Evolutionary conservation across 768 basidiomycete genomes (phyloP), one percentile per base, ranked within the genome.

Genomic region (Phylloporus sp.): DNA sequence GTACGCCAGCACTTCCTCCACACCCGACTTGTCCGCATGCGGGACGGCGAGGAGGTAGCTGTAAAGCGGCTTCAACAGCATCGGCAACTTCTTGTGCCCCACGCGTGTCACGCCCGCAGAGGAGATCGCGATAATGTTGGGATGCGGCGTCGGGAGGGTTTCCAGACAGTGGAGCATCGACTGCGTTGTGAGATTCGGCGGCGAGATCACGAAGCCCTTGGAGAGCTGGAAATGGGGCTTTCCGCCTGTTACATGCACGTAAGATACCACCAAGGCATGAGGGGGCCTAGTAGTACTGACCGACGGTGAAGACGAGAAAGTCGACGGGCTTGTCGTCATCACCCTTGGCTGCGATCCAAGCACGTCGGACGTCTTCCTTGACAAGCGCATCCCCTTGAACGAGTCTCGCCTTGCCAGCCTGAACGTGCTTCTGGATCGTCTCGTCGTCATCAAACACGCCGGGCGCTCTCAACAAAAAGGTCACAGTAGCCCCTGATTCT

Each of bases 371-470:
- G 50, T 85, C 80, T 1, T 67, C 70, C 44, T 70, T 60, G 28
- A 73, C 68, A 7, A 81, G 68, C 1, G 79, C 84, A 52, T 87
- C 82, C 6, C 85, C 85, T 49, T 79, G 70, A 9, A 82, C 56
- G 8, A 86, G 62, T 10, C 63, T 71, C 2, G 78, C 85, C 42
- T 71, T 72, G 5, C 81, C 81, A 0, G 69, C 56, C 38, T 69
- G 59, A 38, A 86, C 55, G 57, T 77, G 74, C 9, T 52, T 48
- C 53, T 84, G 76, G n/a, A 87, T 75, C 3, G 51, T 54, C 20
- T 68, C 65, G 52, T 86, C 78, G 7, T 64, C 51, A 35, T 83
- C 80, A 52, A 86, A 85, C 5, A 71, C 69, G 9, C 65, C 50
- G 0, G 74, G 65, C 15, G 67, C 71, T 24, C 85, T 77, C 28